Conservation (phyloP, 1,284 basidiomycete genomes). For the Meira nashicola region DNA sequence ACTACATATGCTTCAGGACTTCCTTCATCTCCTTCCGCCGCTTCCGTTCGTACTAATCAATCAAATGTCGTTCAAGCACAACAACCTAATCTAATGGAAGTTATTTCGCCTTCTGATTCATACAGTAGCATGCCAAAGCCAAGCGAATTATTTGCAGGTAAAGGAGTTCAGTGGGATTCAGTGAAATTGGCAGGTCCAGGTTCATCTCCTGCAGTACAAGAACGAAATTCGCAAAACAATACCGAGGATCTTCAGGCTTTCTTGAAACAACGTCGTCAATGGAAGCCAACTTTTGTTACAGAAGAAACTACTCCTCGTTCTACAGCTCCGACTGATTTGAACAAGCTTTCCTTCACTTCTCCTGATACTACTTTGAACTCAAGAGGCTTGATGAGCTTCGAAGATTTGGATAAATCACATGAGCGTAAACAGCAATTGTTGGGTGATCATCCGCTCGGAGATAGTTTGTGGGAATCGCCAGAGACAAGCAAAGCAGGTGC, state of each 20-base stretch:
- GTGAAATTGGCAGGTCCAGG: conserved; percentile 12
- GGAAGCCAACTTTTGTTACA: conserved; percentile 20
- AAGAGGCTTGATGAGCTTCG: conserved; percentile 12
- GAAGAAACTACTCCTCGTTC: conserved; percentile 5
- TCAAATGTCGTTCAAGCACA: not conserved
- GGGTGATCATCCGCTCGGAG: conserved; percentile 8
- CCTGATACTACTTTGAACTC: not conserved
- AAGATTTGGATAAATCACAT: conserved; percentile 19
- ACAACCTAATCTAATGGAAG: not conserved
- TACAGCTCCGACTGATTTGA: conserved; percentile 9
- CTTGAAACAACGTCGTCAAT: conserved; percentile 21
- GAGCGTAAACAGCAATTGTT: conserved; percentile 20
- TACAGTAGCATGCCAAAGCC: not conserved
- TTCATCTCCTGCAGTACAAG: not conserved
- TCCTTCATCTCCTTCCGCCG: not conserved
- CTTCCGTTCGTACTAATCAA: not conserved
- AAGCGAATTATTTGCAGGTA: conserved; percentile 19
- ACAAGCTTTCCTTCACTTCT: conserved; percentile 9
- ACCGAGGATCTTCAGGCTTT: conserved; percentile 17
- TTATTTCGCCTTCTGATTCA: not conserved
- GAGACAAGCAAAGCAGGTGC: conserved; percentile 9
- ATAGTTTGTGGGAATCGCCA: conserved; percentile 11
- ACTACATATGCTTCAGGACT: not conserved
- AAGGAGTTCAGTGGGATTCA: conserved; percentile 15
- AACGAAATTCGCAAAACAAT: not conserved